These are phyloP conservation scores for Pogostemon cablin DNA, from an alignment of 257 asterid genomes.

Conservation along the genomic window DNA sequence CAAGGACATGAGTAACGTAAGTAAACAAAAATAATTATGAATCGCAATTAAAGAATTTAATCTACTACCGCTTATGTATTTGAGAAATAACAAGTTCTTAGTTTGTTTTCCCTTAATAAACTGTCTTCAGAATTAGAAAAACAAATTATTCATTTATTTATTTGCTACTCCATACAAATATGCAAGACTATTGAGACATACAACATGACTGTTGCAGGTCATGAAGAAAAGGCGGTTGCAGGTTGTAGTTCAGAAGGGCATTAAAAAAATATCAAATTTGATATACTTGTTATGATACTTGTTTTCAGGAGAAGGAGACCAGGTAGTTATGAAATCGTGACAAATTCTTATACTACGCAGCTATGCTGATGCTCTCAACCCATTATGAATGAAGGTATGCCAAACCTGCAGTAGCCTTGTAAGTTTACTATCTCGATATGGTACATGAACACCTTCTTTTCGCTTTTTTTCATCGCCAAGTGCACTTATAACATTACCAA, in stretches of 20 bases:
- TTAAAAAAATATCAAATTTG: background rate
- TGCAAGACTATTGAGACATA: background rate
- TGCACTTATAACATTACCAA: constrained; percentile 93
- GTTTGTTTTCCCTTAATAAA: background rate
- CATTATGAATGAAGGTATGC: constrained; percentile 11
- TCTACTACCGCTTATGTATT: background rate
- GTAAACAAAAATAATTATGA: background rate
- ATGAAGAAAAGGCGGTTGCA: background rate
- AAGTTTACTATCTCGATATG: constrained; percentile 96
- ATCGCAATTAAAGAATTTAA: constrained; percentile 1
- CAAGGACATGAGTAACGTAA: background rate
- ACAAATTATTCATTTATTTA: background rate
- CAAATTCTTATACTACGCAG: background rate
- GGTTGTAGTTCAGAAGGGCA: background rate
- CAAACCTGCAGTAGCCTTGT: constrained; percentile 93
- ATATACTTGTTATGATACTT: background rate
- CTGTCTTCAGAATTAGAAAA: background rate
- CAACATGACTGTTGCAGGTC: background rate
- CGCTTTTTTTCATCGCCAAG: constrained; percentile 96
- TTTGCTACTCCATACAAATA: background rate
- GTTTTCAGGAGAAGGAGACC: background rate
- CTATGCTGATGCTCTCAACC: background rate
- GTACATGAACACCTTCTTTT: constrained; percentile 90
- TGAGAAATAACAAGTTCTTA: background rate
- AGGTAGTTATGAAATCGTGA: constrained; percentile 3